Evolutionary conservation across 805 yeast genomes (phyloP), one percentile per base, ranked within the genome.

Genomic region (Candida koratica): DNA sequence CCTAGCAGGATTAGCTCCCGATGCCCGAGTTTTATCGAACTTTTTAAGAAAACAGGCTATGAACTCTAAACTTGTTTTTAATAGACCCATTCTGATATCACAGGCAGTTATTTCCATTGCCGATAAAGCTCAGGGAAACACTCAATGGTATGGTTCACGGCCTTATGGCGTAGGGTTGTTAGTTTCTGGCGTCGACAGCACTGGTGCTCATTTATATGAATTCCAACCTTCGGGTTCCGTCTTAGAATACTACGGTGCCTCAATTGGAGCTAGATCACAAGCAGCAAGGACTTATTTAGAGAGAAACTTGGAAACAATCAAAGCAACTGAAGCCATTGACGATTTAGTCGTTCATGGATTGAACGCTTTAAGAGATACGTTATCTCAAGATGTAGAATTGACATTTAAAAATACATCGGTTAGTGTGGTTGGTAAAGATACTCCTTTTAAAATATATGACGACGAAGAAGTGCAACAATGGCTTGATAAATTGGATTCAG

Each of bases 261-360:
- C 98, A 24, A 87, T 93, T 53, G 99, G 99, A 31, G 97, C 99
- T 7, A 77, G 99, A 56, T 90, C 97, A 2, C 99, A 93, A 64
- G 97, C 97, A 34, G 97, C 96, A 11, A 79, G 95, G 67, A 93
- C 99, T 2, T 93, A 87, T 51, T 67, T 93, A 56, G 99, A 93
- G 63, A 80, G 96, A 56, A 81, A 82, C 48, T 71, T 81, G 55
- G 87, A 84, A 24, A 67, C 69, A 19, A 84, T 86, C 48, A 65
- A 78, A 13, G 71, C 73, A 37, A 66, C 79, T 6, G 66, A 75
- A 9, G 66, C 73, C 25, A 64, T 78, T 27, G 94, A 87, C 50
- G 80, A 84, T 49, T 75, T 93, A 47, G 79, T 93, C 42, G 78
- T 81, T 28, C 88, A 80, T 50, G 97, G 95, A 4, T 79, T 93